Conservation (phyloP, 306 rosid genomes). For the Urtica urens region DNA sequence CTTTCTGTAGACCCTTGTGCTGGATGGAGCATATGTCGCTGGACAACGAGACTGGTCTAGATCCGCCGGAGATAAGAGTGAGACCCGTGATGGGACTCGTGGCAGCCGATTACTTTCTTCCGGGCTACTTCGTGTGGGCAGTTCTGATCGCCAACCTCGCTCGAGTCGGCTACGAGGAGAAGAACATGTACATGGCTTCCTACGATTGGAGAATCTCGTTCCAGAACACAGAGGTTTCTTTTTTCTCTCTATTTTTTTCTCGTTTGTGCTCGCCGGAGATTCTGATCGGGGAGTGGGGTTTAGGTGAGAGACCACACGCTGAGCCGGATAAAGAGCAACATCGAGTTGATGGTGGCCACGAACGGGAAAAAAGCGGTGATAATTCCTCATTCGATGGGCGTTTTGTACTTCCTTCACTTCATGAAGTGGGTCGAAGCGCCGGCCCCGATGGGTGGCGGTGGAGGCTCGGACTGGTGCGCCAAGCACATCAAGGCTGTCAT, state of each 20-base stretch:
- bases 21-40: slow-evolving; percentile 84
- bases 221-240: slow-evolving; percentile 82
- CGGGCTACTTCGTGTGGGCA: slow-evolving; percentile 89
- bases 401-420: slow-evolving; percentile 38
- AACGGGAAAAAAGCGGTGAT: slow-evolving; percentile 34
- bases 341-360: slow-evolving; percentile 32
- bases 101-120: slow-evolving; percentile 84
- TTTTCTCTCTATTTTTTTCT: too few species aligned
- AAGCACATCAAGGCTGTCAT: slow-evolving; percentile 36
- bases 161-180: slow-evolving; percentile 75
- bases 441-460: slow-evolving; percentile 55
- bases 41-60: slow-evolving; percentile 76
- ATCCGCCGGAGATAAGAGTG: slow-evolving; percentile 69
- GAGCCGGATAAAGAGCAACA: slow-evolving; percentile 76
- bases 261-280: too few species aligned
- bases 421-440: slow-evolving; percentile 95
- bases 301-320: slow-evolving; percentile 76
- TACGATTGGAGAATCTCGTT: slow-evolving; percentile 85
- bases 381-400: slow-evolving; percentile 42
- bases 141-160: slow-evolving; percentile 82
- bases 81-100: slow-evolving; percentile 79
- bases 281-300: too few species aligned
- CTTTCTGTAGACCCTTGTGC: slow-evolving; percentile 61
- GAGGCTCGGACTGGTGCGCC: slow-evolving; percentile 36
- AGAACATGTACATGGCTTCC: slow-evolving; percentile 80